phyloP scores from a whole-genome alignment of 106 monocot genomes.

The Dioscorea alata region DNA sequence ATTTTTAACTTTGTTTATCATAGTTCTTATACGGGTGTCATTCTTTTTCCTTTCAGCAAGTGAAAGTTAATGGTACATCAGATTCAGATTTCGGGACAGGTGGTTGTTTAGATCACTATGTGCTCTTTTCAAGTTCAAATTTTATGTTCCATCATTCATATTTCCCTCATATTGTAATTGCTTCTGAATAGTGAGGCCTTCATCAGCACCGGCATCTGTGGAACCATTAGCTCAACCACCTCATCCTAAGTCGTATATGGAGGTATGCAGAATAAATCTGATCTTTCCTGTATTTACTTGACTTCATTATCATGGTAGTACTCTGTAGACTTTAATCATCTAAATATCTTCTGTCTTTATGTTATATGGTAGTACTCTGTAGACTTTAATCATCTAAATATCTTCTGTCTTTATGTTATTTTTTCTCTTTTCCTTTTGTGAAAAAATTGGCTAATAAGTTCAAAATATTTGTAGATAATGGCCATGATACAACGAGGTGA shows the following conservation, averaged over 20 bases:
- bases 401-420: too few relatives aligned
- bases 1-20: neutral
- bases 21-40: neutral
- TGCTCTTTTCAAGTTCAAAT: neutral
- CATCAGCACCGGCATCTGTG: slow-evolving; percentile 35
- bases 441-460: too few relatives aligned
- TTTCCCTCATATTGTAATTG: slow-evolving; percentile 6
- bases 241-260: slow-evolving; percentile 54
- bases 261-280: slow-evolving; percentile 20
- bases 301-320: neutral
- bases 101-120: slow-evolving; percentile 4
- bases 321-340: neutral
- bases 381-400: neutral
- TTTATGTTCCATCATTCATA: neutral
- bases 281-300: neutral
- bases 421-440: too few relatives aligned
- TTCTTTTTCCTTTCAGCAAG: slow-evolving; percentile 33
- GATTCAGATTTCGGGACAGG: slow-evolving; percentile 35
- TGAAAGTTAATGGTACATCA: slow-evolving; percentile 35
- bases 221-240: slow-evolving; percentile 40
- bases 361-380: neutral
- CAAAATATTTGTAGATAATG: slow-evolving; percentile 38
- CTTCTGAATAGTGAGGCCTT: slow-evolving; percentile 37
- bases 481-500: slow-evolving; percentile 68
- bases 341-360: too few relatives aligned